Conservation (phyloP, 169 alveolate genomes). For the Pseudocohnilembus persalinus region DNA sequence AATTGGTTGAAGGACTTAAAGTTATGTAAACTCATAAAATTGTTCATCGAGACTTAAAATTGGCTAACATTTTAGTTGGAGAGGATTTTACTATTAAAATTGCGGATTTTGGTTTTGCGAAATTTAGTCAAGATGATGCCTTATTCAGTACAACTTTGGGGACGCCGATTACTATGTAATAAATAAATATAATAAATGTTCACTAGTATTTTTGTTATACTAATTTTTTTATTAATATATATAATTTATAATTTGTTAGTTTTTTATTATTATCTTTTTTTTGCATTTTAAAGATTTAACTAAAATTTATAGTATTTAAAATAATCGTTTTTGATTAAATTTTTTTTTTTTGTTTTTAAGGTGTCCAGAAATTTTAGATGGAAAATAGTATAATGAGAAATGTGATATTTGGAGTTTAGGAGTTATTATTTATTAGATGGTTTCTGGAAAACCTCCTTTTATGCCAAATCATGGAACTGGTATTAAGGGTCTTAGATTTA, state of each 20-base stretch:
- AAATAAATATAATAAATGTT: too few species aligned
- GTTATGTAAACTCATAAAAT: constrained; percentile 21
- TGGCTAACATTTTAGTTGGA: constrained; percentile 47
- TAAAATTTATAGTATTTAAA: too few species aligned
- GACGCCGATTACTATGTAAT: constrained; percentile 44
- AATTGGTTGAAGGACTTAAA: constrained; percentile 35
- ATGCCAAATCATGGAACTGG: constrained; percentile 28
- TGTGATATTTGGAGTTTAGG: constrained; percentile 54
- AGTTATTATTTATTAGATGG: constrained; percentile 40
- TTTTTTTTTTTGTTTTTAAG: not conserved
- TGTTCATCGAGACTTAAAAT: constrained; percentile 50
- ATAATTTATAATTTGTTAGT: too few species aligned
- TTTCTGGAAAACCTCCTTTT: constrained; percentile 44
- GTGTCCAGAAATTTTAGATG: constrained; percentile 43
- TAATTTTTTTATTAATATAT: too few species aligned
- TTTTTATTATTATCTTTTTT: too few species aligned
- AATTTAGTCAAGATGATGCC: constrained; percentile 36
- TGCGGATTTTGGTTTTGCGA: constrained; percentile 53
- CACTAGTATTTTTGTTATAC: too few species aligned
- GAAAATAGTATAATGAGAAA: constrained; percentile 44
- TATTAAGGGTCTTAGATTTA: constrained; percentile 23
- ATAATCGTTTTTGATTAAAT: too few species aligned
- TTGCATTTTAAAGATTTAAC: too few species aligned
- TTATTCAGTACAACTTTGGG: constrained; percentile 38
- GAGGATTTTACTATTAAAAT: constrained; percentile 33